Evolutionary conservation across 441 rosid genomes (phyloP), one percentile per base, ranked within the genome.

Genomic region (California macrophylla): DNA sequence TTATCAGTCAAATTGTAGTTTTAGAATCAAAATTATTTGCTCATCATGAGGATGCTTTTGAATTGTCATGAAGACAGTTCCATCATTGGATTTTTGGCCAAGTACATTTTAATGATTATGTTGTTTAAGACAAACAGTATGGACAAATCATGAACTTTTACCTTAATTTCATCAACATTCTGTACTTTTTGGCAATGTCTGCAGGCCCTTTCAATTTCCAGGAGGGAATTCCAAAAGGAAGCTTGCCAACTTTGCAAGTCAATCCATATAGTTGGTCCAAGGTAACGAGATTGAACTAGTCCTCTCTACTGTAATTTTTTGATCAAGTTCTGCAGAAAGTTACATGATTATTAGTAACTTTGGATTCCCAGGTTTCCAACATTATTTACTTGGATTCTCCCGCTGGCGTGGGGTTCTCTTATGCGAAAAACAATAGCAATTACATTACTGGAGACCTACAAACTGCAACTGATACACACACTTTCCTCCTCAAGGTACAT

Each of bases 211-310:
- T 87, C 75, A 78, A 83, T 74, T 87, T 82, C 61, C 40, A 79
- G 62, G 73, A 64, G 50, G 85, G 84, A 32, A 68, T 54, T 25
- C 16, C 67, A 15, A 58, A 72, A 54, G 86, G 80, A 75, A 67
- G 68, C 23, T 65, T 78, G 1, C 90, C 90, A 18, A 79, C 18
- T 66, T 71, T 87, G 81, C 85, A 79, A 45, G 80, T 87, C 70
- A 87, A 87, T 77, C 85, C 82, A 24, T 83, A 78, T 66, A 78
- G 88, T 68, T 87, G 88, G 92, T 87, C 92, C 56, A 87, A 87
- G 92, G 92, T 87, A 52, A 16, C 18, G 24, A 52, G 23, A 52
- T 52, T n/a, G 60, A 52, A 21, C 60, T 52, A 20, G 24, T 16
- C 24, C 24, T 52, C 24, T 52, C 60, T 40, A 40, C 47, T 40